Evolutionary conservation across 2,329 filamentous ascomycete species (phyloP), one percentile per base, ranked within the genome.

Genomic region (Penicillium palitans): DNA sequence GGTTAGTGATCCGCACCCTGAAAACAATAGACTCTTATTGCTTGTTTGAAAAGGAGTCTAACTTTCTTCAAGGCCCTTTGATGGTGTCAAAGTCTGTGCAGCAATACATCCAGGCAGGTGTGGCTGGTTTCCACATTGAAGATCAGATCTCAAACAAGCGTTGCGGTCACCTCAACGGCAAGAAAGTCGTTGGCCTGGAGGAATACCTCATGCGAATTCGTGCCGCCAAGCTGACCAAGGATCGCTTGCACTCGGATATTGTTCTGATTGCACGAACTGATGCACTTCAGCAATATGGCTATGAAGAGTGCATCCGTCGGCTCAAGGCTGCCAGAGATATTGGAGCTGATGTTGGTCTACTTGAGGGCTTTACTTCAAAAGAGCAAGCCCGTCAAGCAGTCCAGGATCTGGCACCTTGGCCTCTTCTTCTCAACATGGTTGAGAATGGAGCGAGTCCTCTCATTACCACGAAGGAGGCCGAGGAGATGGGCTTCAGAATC

Each of bases 111-210:
- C 77, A 78, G 50, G 76, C 81, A 3, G 82, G 82, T 6, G 79
- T 85, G 3, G 83, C 83, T 2, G 83, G 79, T 1, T 75, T 84
- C 42, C 83, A 85, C 61, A 80, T 85, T 56, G 83, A 86, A 69
- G 83, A 85, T 68, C 81, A 85, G 65, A 78, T 84, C 27, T 68
- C 70, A 57, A 76, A 72, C 52, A 78, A 78, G 54, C 70, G 74
- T 4, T 78, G 76, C 57, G 75, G 76, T 4, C 75, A 78, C 55
- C 68, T 78, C 3, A 68, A 69, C 1, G 75, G 74, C 31, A 78
- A 78, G 58, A 70, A 72, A 29, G 72, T 78, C 6, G 75, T 78
- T 19, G 60, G 67, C 15, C 50, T 67, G 3, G 74, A 75, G 0
- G 69, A 72, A 42, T 77, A 71, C 52, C 59, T 72, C 19, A 72